Evolutionary conservation across 1,139 yeast species (phyloP), one percentile per base, ranked within the genome.

Genomic region (Candida sojae): DNA sequence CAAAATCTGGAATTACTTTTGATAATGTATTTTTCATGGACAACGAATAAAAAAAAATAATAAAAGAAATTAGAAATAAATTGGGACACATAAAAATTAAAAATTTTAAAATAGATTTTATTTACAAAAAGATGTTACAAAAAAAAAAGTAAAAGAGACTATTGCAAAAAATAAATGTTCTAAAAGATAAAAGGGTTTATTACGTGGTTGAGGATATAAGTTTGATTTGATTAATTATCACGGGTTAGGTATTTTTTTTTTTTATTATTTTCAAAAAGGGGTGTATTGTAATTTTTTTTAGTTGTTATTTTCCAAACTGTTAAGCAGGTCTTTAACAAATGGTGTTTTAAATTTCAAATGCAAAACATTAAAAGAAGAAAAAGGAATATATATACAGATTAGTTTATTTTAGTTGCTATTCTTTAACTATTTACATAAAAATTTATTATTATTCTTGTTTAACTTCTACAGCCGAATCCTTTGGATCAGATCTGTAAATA

Each of bases 21-120:
- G 86, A 61, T 42, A 35, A 42, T 48, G 70, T 68, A n/a, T 68
- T 68, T 53, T 53, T 66, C 35, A 72, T 72, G 77, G 77, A 72
- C 42, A 38, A 38, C 70, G 39, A 38, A 42, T 12, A 35, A 32
- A 39, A 36, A 29, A 7, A 36, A 56, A 52, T 25, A 39, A 39
- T n/a, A 23, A 23, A 38, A 36, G 33, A 11, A 32, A n/a, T 17
- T 17, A 17, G 21, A 17, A 17, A 17, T 17, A 17, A 2, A 17
- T 17, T 17, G 21, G 34, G 39, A 38, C 2, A n/a, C 12, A 37
- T 10, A 37, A 5, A 38, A 38, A 38, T 26, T 9, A 38, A 38
- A 9, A 28, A 26, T 25, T 21, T 25, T 25, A 36, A 36, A 36
- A 36, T 23, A 10, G 39, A 11, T 36, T 36, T 25, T n/a, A 25